Percentiles rank a stretch among this genome's conserved stretches.
These are phyloP conservation scores for Circinella umbellata DNA, from an alignment of 371 early-diverging fungal genomes.

Conservation along the genomic window DNA sequence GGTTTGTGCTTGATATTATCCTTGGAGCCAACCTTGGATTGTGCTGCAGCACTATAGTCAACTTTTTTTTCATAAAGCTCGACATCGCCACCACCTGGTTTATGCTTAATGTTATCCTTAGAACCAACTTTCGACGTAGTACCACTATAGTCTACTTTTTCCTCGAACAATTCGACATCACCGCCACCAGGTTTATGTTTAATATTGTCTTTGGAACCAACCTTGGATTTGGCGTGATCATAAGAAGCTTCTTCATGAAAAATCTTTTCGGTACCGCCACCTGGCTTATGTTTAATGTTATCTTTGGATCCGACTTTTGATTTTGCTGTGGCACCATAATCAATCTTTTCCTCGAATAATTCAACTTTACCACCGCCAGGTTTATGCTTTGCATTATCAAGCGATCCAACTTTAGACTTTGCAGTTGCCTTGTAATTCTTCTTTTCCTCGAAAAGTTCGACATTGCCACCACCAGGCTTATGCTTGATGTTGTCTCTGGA, in stretches of 20 bases:
- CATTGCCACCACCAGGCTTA: conserved; percentile 25
- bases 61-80: conserved; percentile 21
- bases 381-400: conserved; percentile 30
- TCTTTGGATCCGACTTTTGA: conserved; percentile 27
- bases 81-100: conserved; percentile 24
- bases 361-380: conserved; percentile 23
- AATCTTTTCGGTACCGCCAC: conserved; percentile 23
- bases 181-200: conserved; percentile 30
- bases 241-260: conserved; percentile 13
- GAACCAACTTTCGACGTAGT: conserved; percentile 26
- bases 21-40: conserved; percentile 25
- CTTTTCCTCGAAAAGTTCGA: conserved; percentile 21
- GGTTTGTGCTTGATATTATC: conserved; percentile 33
- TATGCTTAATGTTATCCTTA: conserved; percentile 28
- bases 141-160: conserved; percentile 12
- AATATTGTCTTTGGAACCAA: conserved; percentile 28
- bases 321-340: conserved; percentile 10
- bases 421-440: conserved; percentile 7
- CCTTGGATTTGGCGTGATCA: conserved; percentile 21
- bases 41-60: not conserved
- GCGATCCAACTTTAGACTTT: conserved; percentile 25
- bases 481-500: conserved; percentile 26
- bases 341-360: conserved; percentile 17
- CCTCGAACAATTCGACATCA: conserved; percentile 18
- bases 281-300: conserved; percentile 29